Evolutionary conservation across 2,329 filamentous ascomycete species (phyloP).

Genomic region (Trichoderma semiorbis): DNA sequence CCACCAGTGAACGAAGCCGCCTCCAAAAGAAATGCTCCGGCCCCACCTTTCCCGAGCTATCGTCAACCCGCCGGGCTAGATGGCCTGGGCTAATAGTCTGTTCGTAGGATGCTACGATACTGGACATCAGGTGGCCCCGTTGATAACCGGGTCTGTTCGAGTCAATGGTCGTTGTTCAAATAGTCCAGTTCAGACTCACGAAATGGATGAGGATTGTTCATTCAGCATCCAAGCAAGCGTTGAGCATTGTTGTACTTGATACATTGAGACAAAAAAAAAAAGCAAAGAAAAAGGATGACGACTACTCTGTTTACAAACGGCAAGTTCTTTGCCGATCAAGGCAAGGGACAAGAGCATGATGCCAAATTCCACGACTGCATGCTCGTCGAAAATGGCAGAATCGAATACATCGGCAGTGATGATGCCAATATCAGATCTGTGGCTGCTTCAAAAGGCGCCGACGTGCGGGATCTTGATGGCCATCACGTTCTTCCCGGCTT

Average conservation of each 20-base stretch:
- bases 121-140: neutral
- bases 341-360: neutral
- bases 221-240: neutral
- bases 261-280: neutral
- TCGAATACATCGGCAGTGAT: conserved; percentile 3
- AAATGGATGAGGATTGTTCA: neutral
- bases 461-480: neutral
- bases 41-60: conserved; percentile 6
- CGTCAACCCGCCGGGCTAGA: neutral
- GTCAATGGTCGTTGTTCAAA: neutral
- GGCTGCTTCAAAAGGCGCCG: neutral
- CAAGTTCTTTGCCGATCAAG: neutral
- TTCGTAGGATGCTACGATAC: neutral
- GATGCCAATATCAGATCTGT: neutral
- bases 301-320: conserved; percentile 4
- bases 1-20: neutral
- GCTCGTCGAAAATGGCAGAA: conserved; percentile 4
- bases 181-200: neutral
- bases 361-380: conserved; percentile 4
- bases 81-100: neutral
- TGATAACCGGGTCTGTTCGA: neutral
- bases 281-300: neutral
- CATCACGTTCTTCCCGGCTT: conserved; percentile 6
- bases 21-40: neutral
- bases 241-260: neutral